Percentiles rank a stretch among this genome's conserved stretches.
These are phyloP conservation scores for Irpex sp. DNA, from an alignment of 1,284 basidiomycete genomes.

Conservation along the genomic window DNA sequence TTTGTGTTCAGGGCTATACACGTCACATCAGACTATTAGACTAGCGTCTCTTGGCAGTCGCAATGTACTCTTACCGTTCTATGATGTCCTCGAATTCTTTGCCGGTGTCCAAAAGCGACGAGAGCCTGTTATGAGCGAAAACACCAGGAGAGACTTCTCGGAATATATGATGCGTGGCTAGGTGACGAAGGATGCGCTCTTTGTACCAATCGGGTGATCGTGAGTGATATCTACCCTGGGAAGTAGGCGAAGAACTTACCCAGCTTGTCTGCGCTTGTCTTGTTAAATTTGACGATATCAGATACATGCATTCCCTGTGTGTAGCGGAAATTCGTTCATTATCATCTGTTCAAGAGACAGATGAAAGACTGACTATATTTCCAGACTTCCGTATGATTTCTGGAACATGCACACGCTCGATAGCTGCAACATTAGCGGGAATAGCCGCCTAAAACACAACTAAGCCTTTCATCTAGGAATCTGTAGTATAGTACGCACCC, in stretches of 20 bases:
- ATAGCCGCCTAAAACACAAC: neutral
- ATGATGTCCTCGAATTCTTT: constrained; percentile 19
- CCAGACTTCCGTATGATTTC: constrained; percentile 35
- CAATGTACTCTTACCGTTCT: neutral
- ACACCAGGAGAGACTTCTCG: neutral
- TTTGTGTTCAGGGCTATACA: constrained; percentile 10
- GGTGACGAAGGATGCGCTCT: neutral
- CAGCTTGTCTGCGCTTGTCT: constrained; percentile 27
- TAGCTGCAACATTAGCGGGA: constrained; percentile 8
- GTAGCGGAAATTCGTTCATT: neutral
- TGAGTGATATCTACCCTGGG: too few species aligned
- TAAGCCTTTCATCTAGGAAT: neutral
- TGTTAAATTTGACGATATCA: constrained; percentile 29
- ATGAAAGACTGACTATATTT: constrained; percentile 19
- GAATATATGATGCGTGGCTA: neutral
- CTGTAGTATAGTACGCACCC: neutral
- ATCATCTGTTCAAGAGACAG: neutral
- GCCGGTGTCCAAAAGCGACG: constrained; percentile 34
- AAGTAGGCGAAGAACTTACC: constrained; percentile 18
- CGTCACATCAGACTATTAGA: too few species aligned
- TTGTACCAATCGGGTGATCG: neutral
- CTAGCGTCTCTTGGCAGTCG: neutral
- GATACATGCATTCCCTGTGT: constrained; percentile 30
- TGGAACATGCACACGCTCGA: constrained; percentile 17
- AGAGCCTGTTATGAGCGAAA: constrained; percentile 18